phyloP scores from a whole-genome alignment of 2,329 filamentous ascomycete genomes.

The Lecanicillium sp. region DNA sequence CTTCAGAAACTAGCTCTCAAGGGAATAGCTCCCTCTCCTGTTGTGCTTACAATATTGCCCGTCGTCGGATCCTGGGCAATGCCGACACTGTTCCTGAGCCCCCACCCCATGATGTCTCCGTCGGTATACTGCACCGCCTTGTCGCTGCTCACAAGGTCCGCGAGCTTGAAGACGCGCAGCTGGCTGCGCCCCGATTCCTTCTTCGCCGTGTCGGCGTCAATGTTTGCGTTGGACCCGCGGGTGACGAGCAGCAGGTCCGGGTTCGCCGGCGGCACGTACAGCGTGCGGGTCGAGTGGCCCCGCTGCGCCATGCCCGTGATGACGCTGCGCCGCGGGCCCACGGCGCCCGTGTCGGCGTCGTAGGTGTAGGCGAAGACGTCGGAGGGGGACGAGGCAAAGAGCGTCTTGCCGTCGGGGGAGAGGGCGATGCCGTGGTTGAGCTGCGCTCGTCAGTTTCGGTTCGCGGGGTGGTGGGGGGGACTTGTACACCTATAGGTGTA shows the following conservation, averaged over 20 bases:
- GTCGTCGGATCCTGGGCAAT: constrained; percentile 51
- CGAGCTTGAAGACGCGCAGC: constrained; percentile 45
- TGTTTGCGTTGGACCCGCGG: constrained; percentile 52
- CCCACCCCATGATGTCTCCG: constrained; percentile 53
- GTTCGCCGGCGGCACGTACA: constrained; percentile 48
- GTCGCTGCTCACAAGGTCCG: constrained; percentile 21
- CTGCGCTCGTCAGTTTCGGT: too few species aligned
- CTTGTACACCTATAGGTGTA: too few species aligned
- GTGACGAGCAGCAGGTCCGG: constrained; percentile 54
- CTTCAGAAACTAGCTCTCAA: neutral
- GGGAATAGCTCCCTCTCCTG: neutral
- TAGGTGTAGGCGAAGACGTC: constrained; percentile 58
- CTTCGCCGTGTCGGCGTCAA: constrained; percentile 45
- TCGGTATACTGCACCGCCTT: constrained; percentile 34
- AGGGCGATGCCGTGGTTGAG: constrained; percentile 46
- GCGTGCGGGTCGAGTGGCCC: constrained; percentile 58
- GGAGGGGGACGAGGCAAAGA: constrained; percentile 45
- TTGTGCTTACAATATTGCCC: constrained; percentile 33
- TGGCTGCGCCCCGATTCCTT: constrained; percentile 50
- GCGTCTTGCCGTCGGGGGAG: constrained; percentile 37
- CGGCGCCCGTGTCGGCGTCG: constrained; percentile 41
- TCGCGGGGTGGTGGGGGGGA: too few species aligned
- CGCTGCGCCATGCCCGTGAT: constrained; percentile 49
- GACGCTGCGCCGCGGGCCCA: constrained; percentile 38
- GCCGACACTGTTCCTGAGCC: constrained; percentile 63